A percentile compares a stretch with the other conserved stretches of the same genome.
Evolutionary conservation across 192 early-diverging fungal species (phyloP).

Genomic region (Ambispora gerdemannii): DNA sequence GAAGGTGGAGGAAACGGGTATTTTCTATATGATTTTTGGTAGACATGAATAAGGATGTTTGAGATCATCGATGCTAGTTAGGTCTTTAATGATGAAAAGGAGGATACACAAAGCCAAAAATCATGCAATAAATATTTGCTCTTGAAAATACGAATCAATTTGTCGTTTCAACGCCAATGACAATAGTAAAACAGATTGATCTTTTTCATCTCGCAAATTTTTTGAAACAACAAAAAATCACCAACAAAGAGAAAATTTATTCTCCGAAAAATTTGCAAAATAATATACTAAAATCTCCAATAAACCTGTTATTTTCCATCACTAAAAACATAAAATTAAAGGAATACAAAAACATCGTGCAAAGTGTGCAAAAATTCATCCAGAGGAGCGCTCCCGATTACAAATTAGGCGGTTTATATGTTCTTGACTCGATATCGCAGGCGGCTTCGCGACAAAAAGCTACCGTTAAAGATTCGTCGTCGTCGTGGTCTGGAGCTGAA

Average conservation of each 20-base stretch:
- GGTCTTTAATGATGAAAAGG: neutral
- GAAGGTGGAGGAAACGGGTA: too few species aligned
- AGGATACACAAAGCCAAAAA: neutral
- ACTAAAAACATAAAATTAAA: too few species aligned
- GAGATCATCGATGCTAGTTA: neutral
- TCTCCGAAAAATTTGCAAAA: too few species aligned
- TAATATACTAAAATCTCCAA: too few species aligned
- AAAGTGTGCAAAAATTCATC: slow-evolving; percentile 51
- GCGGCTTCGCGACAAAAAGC: slow-evolving; percentile 41
- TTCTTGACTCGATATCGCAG: slow-evolving; percentile 57
- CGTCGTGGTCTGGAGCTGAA: slow-evolving; percentile 31
- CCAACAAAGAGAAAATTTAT: too few species aligned
- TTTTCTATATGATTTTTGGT: neutral
- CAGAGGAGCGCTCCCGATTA: slow-evolving; percentile 50
- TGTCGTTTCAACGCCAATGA: too few species aligned
- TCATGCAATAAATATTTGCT: too few species aligned
- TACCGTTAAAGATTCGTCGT: slow-evolving; percentile 31
- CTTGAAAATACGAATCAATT: too few species aligned
- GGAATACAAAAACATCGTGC: slow-evolving; percentile 54
- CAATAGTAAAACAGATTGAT: too few species aligned
- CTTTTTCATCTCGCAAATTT: too few species aligned
- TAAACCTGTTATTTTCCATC: too few species aligned
- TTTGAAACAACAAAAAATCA: too few species aligned
- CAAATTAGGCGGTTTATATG: slow-evolving; percentile 59
- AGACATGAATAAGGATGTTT: neutral